These are phyloP conservation scores for Tylopilus orsonianus DNA, from an alignment of 1,284 basidiomycete species.

Conservation along the genomic window DNA sequence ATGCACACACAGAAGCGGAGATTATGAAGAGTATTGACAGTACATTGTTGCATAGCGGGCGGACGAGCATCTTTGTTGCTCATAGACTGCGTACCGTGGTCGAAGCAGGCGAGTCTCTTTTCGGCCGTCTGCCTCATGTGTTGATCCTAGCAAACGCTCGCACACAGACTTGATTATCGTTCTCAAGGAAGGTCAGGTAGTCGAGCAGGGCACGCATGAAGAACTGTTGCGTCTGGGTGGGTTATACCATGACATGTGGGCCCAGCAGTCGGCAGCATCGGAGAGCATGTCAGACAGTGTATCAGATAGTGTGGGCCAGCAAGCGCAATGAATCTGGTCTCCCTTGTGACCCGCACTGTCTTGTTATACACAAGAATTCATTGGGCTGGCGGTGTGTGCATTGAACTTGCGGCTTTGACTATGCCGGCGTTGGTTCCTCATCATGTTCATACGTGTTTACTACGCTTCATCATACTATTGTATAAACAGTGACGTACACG, in stretches of 20 bases:
- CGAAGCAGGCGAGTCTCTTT: constrained; percentile 65
- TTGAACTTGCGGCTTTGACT: too few relatives aligned
- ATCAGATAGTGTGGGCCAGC: constrained; percentile 14
- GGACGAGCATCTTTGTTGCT: constrained; percentile 95
- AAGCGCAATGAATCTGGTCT: not conserved
- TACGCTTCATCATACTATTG: not conserved
- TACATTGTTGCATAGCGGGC: constrained; percentile 70
- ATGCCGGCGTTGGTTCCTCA: too few relatives aligned
- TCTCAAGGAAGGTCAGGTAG: constrained; percentile 79
- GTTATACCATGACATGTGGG: constrained; percentile 86
- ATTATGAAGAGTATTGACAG: constrained; percentile 93
- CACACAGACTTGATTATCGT: constrained; percentile 83
- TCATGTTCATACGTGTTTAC: too few relatives aligned
- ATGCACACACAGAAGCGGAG: constrained; percentile 92
- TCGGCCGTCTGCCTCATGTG: too few relatives aligned
- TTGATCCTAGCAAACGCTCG: too few relatives aligned
- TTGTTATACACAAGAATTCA: too few relatives aligned
- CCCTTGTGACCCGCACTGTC: not conserved
- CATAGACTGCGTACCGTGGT: constrained; percentile 90
- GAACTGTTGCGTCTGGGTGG: constrained; percentile 73
- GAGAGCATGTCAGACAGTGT: constrained; percentile 28
- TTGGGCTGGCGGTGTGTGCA: too few relatives aligned
- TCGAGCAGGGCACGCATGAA: constrained; percentile 91
- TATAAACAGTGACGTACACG: constrained; percentile 1
- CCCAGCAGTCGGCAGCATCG: constrained; percentile 72